phyloP scores from a whole-genome alignment of 441 rosid species.

The Breynia disticha region DNA sequence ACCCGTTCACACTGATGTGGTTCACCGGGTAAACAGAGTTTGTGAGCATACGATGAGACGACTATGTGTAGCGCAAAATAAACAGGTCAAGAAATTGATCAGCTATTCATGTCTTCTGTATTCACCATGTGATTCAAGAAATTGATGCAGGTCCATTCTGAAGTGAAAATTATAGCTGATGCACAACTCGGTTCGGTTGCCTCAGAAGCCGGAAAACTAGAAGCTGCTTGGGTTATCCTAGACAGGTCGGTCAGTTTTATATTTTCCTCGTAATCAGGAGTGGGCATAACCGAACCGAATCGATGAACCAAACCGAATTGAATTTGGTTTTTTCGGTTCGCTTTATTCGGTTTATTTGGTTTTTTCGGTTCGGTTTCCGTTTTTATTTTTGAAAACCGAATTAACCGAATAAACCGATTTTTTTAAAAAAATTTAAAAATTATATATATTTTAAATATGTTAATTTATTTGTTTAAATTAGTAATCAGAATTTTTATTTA shows the following conservation, averaged over 20 bases:
- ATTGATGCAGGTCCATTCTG: slow-evolving; percentile 18
- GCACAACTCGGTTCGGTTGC: slow-evolving; percentile 26
- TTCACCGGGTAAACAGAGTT: slow-evolving; percentile 13
- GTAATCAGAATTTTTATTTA: too few relatives aligned
- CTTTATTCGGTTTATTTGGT: too few relatives aligned
- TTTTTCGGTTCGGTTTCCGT: too few relatives aligned
- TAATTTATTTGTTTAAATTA: too few relatives aligned
- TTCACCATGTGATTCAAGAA: too few relatives aligned
- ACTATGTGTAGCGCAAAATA: slow-evolving; percentile 18
- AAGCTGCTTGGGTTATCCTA: slow-evolving; percentile 32
- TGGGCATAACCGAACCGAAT: too few relatives aligned
- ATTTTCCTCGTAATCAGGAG: background rate
- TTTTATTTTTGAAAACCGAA: too few relatives aligned
- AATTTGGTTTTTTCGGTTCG: too few relatives aligned
- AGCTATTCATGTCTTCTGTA: background rate
- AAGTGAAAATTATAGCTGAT: slow-evolving; percentile 22
- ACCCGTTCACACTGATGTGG: slow-evolving; percentile 4
- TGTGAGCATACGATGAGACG: slow-evolving; percentile 24
- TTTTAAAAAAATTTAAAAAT: too few relatives aligned
- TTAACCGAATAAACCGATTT: too few relatives aligned
- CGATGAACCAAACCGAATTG: background rate
- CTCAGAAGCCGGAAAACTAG: slow-evolving; percentile 18
- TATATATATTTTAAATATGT: too few relatives aligned
- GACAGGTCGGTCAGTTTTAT: slow-evolving; percentile 19
- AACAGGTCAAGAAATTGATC: slow-evolving; percentile 11